These are phyloP conservation scores for Crithidia thermophila DNA, from an alignment of 208 protist species.

Conservation along the genomic window DNA sequence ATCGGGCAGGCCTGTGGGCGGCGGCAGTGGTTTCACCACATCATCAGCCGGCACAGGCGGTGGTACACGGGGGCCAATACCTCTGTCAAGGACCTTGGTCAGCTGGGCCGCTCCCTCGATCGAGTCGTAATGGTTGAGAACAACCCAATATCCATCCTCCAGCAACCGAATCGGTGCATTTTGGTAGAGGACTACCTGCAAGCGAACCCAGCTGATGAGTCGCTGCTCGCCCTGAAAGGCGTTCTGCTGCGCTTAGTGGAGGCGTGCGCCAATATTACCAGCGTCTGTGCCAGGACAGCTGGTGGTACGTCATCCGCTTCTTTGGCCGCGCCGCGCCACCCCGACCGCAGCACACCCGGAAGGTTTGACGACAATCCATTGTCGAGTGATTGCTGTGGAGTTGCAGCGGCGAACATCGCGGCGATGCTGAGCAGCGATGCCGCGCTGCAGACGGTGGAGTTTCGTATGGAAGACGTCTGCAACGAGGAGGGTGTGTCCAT, in stretches of 20 bases:
- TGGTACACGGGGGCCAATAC: constrained; percentile 51
- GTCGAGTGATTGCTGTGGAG: too few relatives aligned
- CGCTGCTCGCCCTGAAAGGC: constrained; percentile 42
- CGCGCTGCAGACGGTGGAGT: constrained; percentile 17
- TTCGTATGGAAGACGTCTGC: constrained; percentile 29
- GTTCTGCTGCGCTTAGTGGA: constrained; percentile 51
- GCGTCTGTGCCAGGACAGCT: not conserved
- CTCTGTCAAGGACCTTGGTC: constrained; percentile 66
- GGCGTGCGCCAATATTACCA: not conserved
- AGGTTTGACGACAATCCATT: too few relatives aligned
- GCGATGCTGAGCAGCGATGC: constrained; percentile 5
- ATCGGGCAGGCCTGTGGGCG: constrained; percentile 47
- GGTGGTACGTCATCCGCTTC: not conserved
- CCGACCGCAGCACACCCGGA: too few relatives aligned
- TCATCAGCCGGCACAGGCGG: constrained; percentile 73
- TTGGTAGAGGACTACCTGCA: constrained; percentile 82
- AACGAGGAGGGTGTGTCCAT: constrained; percentile 27
- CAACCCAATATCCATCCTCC: constrained; percentile 64
- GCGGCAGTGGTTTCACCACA: constrained; percentile 74
- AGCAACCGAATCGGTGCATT: constrained; percentile 55
- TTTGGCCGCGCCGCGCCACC: too few relatives aligned
- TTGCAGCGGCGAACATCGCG: too few relatives aligned
- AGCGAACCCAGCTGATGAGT: constrained; percentile 49
- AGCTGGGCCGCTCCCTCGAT: constrained; percentile 52
- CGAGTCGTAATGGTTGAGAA: constrained; percentile 83